Percentiles rank a stretch among this genome's conserved stretches.
These are phyloP conservation scores for Camillea tinctor DNA, from an alignment of 2,329 filamentous ascomycete genomes.

Conservation along the genomic window DNA sequence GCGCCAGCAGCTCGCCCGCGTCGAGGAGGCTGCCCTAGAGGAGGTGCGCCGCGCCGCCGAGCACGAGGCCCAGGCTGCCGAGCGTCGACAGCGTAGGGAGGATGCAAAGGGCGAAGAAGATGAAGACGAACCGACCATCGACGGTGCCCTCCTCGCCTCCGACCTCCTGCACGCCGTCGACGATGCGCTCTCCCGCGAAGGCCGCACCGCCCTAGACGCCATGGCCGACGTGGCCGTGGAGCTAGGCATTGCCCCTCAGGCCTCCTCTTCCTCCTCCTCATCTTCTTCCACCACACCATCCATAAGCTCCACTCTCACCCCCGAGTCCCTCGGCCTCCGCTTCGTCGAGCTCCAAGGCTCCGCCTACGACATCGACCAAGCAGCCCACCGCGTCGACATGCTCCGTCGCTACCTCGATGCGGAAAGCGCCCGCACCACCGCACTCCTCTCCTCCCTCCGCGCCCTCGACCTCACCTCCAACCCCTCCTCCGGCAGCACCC, in stretches of 20 bases:
- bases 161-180: constrained; percentile 55
- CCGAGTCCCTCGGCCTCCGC: constrained; percentile 41
- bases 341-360: constrained; percentile 57
- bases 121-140: background rate
- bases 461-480: constrained; percentile 25
- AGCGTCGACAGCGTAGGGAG: background rate
- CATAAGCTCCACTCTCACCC: constrained; percentile 27
- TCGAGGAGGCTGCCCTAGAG: constrained; percentile 59
- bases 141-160: background rate
- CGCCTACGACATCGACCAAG: constrained; percentile 55
- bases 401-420: constrained; percentile 55
- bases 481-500: constrained; percentile 44
- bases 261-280: constrained; percentile 27
- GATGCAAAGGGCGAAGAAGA: background rate
- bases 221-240: constrained; percentile 53
- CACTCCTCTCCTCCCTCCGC: constrained; percentile 43
- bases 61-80: constrained; percentile 33
- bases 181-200: constrained; percentile 53
- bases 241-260: constrained; percentile 48
- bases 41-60: constrained; percentile 39
- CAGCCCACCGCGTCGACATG: constrained; percentile 51
- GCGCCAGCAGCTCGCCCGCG: constrained; percentile 51
- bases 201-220: constrained; percentile 54
- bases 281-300: too few species aligned
- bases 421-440: constrained; percentile 44